Base-by-base conservation (phyloP, 352 stramenopile species). In the Blastocystis sp. region DNA sequence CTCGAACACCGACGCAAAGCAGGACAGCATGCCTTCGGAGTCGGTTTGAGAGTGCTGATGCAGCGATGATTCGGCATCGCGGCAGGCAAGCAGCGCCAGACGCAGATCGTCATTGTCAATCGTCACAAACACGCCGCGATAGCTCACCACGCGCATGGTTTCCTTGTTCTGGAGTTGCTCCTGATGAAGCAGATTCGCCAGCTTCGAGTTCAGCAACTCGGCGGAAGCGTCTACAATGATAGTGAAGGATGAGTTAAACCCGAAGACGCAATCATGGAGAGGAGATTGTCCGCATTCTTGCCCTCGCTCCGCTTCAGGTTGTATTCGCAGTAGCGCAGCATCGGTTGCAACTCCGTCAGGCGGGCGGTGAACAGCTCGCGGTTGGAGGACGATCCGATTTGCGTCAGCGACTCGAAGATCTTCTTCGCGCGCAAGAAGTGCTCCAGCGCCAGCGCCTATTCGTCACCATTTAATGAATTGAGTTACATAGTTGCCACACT, bases 311-410 rank as follows among this genome's bases (percentile, higher is more conserved):
- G 28, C 62, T 84, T 84, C 45, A 84, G 34, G 62, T 84, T 84
- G 38, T 84, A 84, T 40, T 84, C 62, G 48, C 74, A 84, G 43
- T 84, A 84, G 21, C 74, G 74, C 19, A 84, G 59, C 24, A 71
- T 71, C 3, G 74, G 74, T 64, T 40, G 14, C 10, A 84, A 21
- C 62, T 84, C 45, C 28, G 59, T 66, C 17, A 84, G 62, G 54
- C 62, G 59, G 3, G 34, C 14, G 6, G 43, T 60, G 62, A 71
- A 84, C 34, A 84, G 28, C 19, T 84, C 62, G 28, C 59, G 62
- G 28, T 71, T 52, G 10, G 62, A 48, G 6, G 74, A 84, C 6
- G 62, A 71, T 43, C 74, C 59, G 11, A 84, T 71, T 11, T 84
- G 59, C n/a, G 34, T 68, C 42, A 84, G 42, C 38, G 59, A 71